Base-by-base conservation (phyloP, 306 rosid genomes). In the Ammopiptanthus mongolicus region DNA sequence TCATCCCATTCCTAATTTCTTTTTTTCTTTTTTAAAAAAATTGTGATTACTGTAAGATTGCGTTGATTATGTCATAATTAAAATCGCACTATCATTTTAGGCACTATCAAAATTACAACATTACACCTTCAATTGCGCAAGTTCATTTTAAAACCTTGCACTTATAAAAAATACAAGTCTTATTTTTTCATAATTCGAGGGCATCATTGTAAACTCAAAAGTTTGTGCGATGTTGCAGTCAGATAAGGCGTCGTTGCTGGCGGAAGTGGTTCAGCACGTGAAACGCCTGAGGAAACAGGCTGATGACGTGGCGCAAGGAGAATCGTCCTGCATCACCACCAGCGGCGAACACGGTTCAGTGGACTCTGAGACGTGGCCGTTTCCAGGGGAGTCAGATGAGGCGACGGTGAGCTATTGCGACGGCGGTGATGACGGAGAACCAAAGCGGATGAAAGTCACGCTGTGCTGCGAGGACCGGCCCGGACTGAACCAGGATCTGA, bases 391-490 rank as follows among this genome's bases (percentile, higher is more conserved):
- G 78, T 68, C 64, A 2, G 97, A 91, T 76, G 96, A 88, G 83
- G 91, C 80, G 5, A 88, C 81, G 6, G 55, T 94, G 82, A 82
- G 87, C 68, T 78, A 57, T 65, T 91, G 82, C 68, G 84, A 66
- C 51, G 90, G 69, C 2, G 80, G 18, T 0, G 69, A 17, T 36
- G 46, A 9, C 0, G 84, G 78, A 2, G 86, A 74, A 6, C 22
- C 61, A 19, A 65, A 51, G 79, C 52, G 82, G 19, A 33, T 89
- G 79, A 91, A 83, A 64, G 94, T 86, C 55, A 91, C 86, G 12
- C 39, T 94, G 33, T 88, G 98, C 83, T 94, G 98, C 66, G 90
- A 89, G 75, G 98, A 94, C 67, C 86, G 97, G 18, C 84, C 89
- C 8, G 81, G 90, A 14, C 69, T 94, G 82, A 89, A 81, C 94